Evolutionary conservation across 257 asterid genomes (phyloP), one percentile per base, ranked within the genome.

Genomic region (Forsythia suspensa): DNA sequence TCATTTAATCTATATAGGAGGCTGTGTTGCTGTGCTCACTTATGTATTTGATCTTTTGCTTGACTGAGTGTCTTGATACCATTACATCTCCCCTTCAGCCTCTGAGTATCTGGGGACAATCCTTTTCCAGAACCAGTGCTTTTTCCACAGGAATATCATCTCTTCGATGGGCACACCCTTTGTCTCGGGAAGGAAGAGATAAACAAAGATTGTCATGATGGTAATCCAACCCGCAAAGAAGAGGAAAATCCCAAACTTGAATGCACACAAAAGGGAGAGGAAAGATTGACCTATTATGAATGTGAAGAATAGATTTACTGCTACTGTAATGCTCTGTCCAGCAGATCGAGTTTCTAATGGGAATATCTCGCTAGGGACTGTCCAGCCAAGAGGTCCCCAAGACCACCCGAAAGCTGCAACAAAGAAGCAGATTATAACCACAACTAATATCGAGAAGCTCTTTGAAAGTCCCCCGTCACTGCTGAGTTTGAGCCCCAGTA

Each of bases 341-440:
- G 98, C 97, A 6, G 98, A 94, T 39, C 98, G 80, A 3, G 88
- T 92, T 75, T 94, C 98, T 66, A 94, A 39, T 0, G 98, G 91
- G 86, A 94, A 94, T 69, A 94, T 90, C 87, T 94, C 98, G n/a
- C 98, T 94, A 13, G 98, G 98, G 42, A 94, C 92, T 4, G 97
- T 92, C 98, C 98, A 94, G 4, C 98, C 98, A 16, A 94, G 82
- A 0, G 95, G 95, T 3, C 98, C 98, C 98, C 97, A 94, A 16
- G 98, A 94, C 91, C 94, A 90, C 76, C 98, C 98, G 79, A 92
- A 94, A 3, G 96, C 97, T 36, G 81, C 76, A 3, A 94, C 97
- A 41, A 94, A 92, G 61, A 92, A 86, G 85, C 97, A 94, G 80
- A 92, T 84, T 8, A 90, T 68, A 43, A 84, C 86, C 83, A 92